Percentiles rank a stretch among this genome's conserved stretches.
These are phyloP conservation scores for Moesziomyces parantarcticus DNA, from an alignment of 1,284 basidiomycete species.

Conservation along the genomic window DNA sequence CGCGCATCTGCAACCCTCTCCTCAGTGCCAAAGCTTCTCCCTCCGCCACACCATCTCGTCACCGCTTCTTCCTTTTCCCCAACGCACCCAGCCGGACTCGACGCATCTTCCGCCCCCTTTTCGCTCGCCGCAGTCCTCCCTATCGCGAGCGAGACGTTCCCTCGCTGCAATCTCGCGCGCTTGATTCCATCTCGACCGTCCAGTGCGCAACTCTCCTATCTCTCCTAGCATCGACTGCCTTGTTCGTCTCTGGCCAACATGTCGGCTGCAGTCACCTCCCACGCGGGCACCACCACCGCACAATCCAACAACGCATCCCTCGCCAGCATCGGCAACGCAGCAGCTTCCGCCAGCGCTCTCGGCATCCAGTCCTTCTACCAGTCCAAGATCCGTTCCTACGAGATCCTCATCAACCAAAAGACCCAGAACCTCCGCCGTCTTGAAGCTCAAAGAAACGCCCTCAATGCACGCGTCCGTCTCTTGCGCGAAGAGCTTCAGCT, in stretches of 20 bases:
- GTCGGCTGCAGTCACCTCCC: constrained; percentile 43
- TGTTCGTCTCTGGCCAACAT: constrained; percentile 5
- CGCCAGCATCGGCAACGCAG: constrained; percentile 42
- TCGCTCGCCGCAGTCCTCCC: too few species aligned
- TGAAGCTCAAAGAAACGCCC: constrained; percentile 94
- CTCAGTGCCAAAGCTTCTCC: too few species aligned
- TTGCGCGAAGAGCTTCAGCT: constrained; percentile 93
- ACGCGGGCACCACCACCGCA: constrained; percentile 20
- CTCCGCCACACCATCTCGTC: too few species aligned
- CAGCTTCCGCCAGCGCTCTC: constrained; percentile 40
- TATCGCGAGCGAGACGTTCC: too few species aligned
- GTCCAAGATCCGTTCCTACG: constrained; percentile 92
- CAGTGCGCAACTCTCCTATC: too few species aligned
- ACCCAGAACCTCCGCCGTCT: constrained; percentile 94
- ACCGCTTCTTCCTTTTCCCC: too few species aligned
- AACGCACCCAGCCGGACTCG: too few species aligned
- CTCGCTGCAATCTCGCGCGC: too few species aligned
- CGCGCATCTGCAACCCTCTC: too few species aligned
- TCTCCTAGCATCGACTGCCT: too few species aligned
- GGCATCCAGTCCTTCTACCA: constrained; percentile 84
- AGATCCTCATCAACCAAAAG: constrained; percentile 92
- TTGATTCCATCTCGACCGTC: too few species aligned
- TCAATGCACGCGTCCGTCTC: constrained; percentile 87
- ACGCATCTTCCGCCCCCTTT: too few species aligned
- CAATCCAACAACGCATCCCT: constrained; percentile 13